Conservation (phyloP, 2,329 filamentous ascomycete species). For the Colletotrichum truncatum region DNA sequence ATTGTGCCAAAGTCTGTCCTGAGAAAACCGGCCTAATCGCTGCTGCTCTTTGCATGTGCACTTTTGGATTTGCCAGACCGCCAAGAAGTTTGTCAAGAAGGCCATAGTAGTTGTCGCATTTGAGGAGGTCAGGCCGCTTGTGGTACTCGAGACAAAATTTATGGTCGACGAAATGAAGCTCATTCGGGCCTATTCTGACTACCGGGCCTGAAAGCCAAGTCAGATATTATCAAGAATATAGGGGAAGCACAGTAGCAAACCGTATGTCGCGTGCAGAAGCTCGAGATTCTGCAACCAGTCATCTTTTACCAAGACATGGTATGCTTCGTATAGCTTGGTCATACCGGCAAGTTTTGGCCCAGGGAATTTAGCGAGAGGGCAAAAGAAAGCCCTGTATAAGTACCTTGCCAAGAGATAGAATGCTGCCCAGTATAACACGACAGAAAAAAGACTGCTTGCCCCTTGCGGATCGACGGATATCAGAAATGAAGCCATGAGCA, state of each 20-base stretch:
- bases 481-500: constrained; percentile 7
- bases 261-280: constrained; percentile 22
- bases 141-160: constrained; percentile 29
- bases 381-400: constrained; percentile 7
- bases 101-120: constrained; percentile 32
- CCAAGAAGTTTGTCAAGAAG: constrained; percentile 28
- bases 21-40: constrained; percentile 30
- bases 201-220: constrained; percentile 13
- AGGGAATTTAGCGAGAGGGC: constrained; percentile 17
- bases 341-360: constrained; percentile 16
- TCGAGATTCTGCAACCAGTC: constrained; percentile 31
- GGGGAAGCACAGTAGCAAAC: neutral
- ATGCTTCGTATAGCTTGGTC: constrained; percentile 31
- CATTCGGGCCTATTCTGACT: constrained; percentile 31
- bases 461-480: neutral
- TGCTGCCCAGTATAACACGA: neutral
- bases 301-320: constrained; percentile 28
- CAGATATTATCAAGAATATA: neutral
- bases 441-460: neutral
- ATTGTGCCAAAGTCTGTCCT: constrained; percentile 19
- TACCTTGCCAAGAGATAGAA: constrained; percentile 2
- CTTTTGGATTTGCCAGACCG: constrained; percentile 11
- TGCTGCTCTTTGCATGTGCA: constrained; percentile 24
- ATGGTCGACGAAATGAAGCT: constrained; percentile 31
- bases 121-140: constrained; percentile 25